Conservation (phyloP, 2,329 filamentous ascomycete species). For the Sporothrix brasiliensis region DNA sequence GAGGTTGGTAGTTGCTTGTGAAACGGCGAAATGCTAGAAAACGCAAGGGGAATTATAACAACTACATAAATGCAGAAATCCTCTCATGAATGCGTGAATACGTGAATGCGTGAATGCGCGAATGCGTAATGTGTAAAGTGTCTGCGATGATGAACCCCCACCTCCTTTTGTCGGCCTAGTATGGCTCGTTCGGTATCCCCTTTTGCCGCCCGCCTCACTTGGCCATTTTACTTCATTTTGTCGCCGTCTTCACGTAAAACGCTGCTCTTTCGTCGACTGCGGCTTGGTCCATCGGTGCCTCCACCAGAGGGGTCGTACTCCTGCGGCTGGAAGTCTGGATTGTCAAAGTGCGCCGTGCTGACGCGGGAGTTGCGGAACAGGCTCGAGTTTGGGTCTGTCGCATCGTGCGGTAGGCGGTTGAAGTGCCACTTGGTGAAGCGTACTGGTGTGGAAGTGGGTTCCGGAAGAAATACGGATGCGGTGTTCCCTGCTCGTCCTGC, state of each 20-base stretch:
- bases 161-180: not conserved
- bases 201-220: not conserved
- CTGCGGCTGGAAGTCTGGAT: conserved; percentile 63
- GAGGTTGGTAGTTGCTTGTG: no score
- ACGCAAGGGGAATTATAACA: not conserved
- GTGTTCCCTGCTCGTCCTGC: not conserved
- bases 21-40: not conserved
- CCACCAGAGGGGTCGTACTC: conserved; percentile 50
- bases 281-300: not conserved
- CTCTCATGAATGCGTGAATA: conserved; percentile 3
- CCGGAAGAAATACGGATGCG: not conserved
- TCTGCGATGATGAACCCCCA: not conserved
- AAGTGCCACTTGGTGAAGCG: conserved; percentile 62
- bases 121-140: conserved; percentile 12
- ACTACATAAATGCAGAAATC: not conserved
- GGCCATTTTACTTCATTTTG: not conserved
- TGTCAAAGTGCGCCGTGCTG: conserved; percentile 68
- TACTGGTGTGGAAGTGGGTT: conserved; percentile 41
- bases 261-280: conserved; percentile 25
- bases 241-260: conserved; percentile 15
- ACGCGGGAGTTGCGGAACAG: conserved; percentile 69
- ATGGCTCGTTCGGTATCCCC: not conserved
- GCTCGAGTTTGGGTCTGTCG: conserved; percentile 38
- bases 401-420: conserved; percentile 38
- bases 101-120: conserved; percentile 1